These are phyloP conservation scores for Vigna angularis DNA, from an alignment of 306 rosid genomes.

Conservation along the genomic window DNA sequence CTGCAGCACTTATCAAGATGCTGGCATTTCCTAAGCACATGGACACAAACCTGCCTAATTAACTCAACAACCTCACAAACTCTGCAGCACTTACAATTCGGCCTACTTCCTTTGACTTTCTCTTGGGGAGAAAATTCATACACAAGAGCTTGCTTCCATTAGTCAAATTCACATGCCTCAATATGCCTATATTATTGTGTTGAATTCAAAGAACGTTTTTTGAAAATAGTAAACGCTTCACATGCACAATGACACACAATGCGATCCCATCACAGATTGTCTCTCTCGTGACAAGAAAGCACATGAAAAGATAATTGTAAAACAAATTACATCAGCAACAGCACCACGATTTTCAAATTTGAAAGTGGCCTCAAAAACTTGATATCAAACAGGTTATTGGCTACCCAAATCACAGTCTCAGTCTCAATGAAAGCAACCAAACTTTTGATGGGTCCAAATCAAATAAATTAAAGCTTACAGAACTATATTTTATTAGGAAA, in stretches of 20 bases:
- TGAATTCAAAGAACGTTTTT: background rate
- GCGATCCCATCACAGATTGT: too few relatives aligned
- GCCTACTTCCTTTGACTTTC: constrained; percentile 6
- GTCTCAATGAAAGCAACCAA: too few relatives aligned
- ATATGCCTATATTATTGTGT: background rate
- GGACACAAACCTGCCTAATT: background rate
- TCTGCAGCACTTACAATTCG: background rate
- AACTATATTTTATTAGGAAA: too few relatives aligned
- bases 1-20: background rate
- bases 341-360: too few relatives aligned
- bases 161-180: constrained; percentile 33
- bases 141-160: background rate
- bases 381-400: too few relatives aligned
- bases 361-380: too few relatives aligned
- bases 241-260: background rate
- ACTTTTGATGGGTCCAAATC: too few relatives aligned
- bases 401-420: too few relatives aligned
- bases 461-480: too few relatives aligned
- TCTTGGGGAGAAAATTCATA: background rate
- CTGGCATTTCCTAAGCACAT: background rate
- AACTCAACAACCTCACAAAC: background rate
- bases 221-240: constrained; percentile 1
- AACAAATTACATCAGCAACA: too few relatives aligned
- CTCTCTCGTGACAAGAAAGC: too few relatives aligned
- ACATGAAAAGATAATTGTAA: too few relatives aligned